Percentiles rank a stretch among this genome's conserved stretches.
These are phyloP conservation scores for Avicennia marina DNA, from an alignment of 257 asterid species.

Conservation along the genomic window DNA sequence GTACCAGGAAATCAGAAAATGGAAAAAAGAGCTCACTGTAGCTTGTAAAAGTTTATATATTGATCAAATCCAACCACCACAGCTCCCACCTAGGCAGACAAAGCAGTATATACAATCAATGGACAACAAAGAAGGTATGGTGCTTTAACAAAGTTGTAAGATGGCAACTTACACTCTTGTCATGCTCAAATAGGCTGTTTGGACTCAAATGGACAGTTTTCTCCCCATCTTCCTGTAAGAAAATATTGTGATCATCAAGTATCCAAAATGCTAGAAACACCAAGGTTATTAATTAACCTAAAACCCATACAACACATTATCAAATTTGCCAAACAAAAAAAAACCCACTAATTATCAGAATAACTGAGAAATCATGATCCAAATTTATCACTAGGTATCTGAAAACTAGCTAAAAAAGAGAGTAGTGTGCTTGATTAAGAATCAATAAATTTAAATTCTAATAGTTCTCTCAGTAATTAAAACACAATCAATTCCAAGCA, in stretches of 20 bases:
- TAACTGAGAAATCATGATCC: no score
- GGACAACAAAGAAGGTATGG: neutral
- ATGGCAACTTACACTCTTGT: constrained; percentile 53
- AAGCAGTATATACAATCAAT: constrained; percentile 17
- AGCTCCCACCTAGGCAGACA: constrained; percentile 82
- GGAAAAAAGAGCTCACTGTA: constrained; percentile 60
- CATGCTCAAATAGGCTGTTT: constrained; percentile 62
- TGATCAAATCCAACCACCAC: constrained; percentile 91
- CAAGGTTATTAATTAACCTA: neutral
- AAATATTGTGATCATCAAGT: constrained; percentile 12
- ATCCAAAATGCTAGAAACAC: neutral
- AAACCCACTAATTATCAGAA: no score
- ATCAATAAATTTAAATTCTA: no score
- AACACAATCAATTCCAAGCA: no score
- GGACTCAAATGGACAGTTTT: constrained; percentile 54
- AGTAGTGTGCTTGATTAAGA: no score
- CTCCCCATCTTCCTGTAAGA: constrained; percentile 77
- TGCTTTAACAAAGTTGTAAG: constrained; percentile 7
- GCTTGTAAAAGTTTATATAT: constrained; percentile 74
- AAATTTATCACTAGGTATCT: no score
- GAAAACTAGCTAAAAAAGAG: no score
- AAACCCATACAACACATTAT: neutral
- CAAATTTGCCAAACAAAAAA: no score
- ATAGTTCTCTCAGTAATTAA: no score
- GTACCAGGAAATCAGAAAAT: constrained; percentile 1